These are phyloP conservation scores for Eimeria brunetti DNA, from an alignment of 169 alveolate genomes.

Conservation along the genomic window DNA sequence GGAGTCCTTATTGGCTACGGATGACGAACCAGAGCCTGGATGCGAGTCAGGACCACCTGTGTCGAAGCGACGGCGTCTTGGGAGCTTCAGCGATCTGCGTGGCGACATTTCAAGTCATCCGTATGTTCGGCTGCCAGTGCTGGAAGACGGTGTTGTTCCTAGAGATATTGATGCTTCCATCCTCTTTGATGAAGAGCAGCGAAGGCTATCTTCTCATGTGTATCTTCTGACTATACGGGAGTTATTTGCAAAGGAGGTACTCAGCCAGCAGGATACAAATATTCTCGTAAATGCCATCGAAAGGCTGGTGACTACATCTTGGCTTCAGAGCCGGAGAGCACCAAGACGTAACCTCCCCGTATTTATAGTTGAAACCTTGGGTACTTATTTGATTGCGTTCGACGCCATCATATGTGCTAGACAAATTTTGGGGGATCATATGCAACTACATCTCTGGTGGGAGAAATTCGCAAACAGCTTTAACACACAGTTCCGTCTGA, in stretches of 20 bases:
- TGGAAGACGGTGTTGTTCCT: not conserved
- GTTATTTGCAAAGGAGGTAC: not conserved
- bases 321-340: not conserved
- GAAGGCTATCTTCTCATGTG: not conserved
- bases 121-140: not conserved
- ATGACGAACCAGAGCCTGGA: not conserved
- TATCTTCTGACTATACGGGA: not conserved
- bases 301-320: not conserved
- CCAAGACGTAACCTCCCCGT: not conserved
- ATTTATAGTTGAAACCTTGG: not conserved
- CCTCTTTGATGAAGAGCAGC: not conserved
- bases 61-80: not conserved
- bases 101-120: not conserved
- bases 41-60: not conserved
- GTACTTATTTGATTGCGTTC: not conserved
- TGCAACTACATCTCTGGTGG: not conserved
- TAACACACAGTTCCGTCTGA: not conserved
- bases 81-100: not conserved
- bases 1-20: too few relatives aligned
- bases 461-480: conserved; percentile 9
- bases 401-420: not conserved
- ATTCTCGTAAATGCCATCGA: not conserved
- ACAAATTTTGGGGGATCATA: not conserved
- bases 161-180: not conserved
- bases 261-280: not conserved